phyloP scores from a whole-genome alignment of 805 yeast species.

The Ogataea ramenticola region DNA sequence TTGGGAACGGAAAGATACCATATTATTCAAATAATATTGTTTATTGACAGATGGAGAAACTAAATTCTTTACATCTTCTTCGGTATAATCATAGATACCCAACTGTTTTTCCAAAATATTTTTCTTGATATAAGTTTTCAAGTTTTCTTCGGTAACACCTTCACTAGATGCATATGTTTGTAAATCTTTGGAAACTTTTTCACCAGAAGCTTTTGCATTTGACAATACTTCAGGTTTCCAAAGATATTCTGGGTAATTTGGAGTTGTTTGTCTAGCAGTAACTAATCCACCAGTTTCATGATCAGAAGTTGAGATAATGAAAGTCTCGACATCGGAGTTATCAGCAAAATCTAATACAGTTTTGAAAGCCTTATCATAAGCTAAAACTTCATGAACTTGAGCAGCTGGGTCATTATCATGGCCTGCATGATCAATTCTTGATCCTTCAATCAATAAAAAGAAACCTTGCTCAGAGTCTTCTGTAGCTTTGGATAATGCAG shows the following conservation, averaged over 20 bases:
- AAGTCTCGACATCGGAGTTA: constrained; percentile 63
- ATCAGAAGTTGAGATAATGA: constrained; percentile 78
- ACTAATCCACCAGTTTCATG: constrained; percentile 96
- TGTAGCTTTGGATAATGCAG: constrained; percentile 59
- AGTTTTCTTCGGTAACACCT: constrained; percentile 10
- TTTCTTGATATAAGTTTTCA: constrained; percentile 39
- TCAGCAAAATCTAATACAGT: constrained; percentile 69
- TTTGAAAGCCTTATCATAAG: constrained; percentile 74
- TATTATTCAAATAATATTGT: constrained; percentile 48
- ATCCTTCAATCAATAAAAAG: constrained; percentile 82
- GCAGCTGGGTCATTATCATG: constrained; percentile 93
- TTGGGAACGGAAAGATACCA: constrained; percentile 76
- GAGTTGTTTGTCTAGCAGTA: constrained; percentile 70
- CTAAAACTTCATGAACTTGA: constrained; percentile 85
- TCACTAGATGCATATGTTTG: neutral
- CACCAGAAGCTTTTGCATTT: constrained; percentile 73
- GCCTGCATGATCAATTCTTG: constrained; percentile 93
- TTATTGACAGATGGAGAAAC: constrained; percentile 23
- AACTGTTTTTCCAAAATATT: constrained; percentile 57
- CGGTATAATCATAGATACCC: constrained; percentile 54
- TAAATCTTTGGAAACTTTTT: constrained; percentile 28
- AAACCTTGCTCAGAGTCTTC: constrained; percentile 74
- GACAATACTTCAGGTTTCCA: constrained; percentile 80
- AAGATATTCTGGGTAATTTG: constrained; percentile 71
- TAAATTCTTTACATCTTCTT: constrained; percentile 44